Conservation (phyloP, 495 filamentous ascomycete species). For the Penicillium macrosclerotiorum region DNA sequence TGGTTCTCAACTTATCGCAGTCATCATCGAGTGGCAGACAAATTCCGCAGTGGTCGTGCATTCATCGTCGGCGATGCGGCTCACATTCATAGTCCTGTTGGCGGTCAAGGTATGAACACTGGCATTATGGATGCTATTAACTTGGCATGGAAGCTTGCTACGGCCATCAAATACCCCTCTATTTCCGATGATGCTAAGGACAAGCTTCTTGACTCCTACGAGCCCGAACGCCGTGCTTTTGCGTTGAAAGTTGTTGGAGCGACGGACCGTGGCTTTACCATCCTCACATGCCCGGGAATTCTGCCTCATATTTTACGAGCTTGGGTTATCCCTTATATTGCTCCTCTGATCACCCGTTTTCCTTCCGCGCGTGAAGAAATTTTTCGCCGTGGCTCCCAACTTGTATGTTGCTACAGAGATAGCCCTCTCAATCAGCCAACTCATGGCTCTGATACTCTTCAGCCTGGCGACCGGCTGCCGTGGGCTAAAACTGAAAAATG, state of each 20-base stretch:
- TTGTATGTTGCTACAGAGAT: slow-evolving; percentile 29
- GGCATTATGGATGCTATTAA: slow-evolving; percentile 60
- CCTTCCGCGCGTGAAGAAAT: slow-evolving; percentile 12
- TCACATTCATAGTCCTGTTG: slow-evolving; percentile 57
- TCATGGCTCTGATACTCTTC: slow-evolving; percentile 13
- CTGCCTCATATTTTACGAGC: slow-evolving; percentile 25
- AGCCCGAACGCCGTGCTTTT: slow-evolving; percentile 45
- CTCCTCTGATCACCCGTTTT: slow-evolving; percentile 22
- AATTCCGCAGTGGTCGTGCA: slow-evolving; percentile 27
- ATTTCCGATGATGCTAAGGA: slow-evolving; percentile 33
- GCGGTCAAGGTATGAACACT: slow-evolving; percentile 61
- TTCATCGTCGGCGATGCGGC: slow-evolving; percentile 47
- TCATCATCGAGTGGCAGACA: slow-evolving; percentile 32
- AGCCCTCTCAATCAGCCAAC: slow-evolving; percentile 17
- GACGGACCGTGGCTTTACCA: slow-evolving; percentile 33
- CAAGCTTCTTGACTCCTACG: slow-evolving; percentile 50
- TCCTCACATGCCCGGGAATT: slow-evolving; percentile 18
- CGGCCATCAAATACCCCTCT: slow-evolving; percentile 35
- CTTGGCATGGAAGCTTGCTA: slow-evolving; percentile 54
- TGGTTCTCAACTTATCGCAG: slow-evolving; percentile 37
- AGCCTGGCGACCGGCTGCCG: slow-evolving; percentile 36
- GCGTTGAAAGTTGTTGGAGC: slow-evolving; percentile 28
- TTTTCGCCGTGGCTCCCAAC: slow-evolving; percentile 31
- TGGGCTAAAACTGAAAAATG: slow-evolving; percentile 26
- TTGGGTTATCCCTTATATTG: slow-evolving; percentile 31